Evolutionary conservation across 2,329 filamentous ascomycete genomes (phyloP).

Genomic region (Epichloe gansuensis): DNA sequence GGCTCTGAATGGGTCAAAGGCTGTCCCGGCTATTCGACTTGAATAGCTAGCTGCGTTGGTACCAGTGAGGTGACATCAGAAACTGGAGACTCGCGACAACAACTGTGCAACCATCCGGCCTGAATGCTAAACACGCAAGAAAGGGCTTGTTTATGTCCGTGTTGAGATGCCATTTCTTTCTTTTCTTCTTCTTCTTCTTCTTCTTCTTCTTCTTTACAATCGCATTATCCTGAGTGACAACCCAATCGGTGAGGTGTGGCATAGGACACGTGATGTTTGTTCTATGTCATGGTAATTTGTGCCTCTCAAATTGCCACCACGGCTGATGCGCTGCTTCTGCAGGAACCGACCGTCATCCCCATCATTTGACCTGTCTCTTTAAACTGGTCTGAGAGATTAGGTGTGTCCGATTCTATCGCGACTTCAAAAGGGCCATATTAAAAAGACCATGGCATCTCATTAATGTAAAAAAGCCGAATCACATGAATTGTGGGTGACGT

Average conservation of each 20-base stretch:
- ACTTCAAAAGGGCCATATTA: constrained; percentile 3
- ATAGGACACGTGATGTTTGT: constrained; percentile 7
- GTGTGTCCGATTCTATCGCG: neutral
- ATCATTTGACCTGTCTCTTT: neutral
- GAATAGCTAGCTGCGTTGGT: neutral
- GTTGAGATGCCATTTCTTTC: neutral
- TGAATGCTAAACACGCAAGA: neutral
- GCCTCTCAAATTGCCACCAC: constrained; percentile 1
- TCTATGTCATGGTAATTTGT: constrained; percentile 4
- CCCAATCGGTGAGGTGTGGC: constrained; percentile 3
- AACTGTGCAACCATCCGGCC: constrained; percentile 1
- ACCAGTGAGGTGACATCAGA: constrained; percentile 2
- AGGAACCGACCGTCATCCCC: neutral
- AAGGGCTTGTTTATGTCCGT: constrained; percentile 1
- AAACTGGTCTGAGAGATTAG: constrained; percentile 1
- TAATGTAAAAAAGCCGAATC: constrained; percentile 4
- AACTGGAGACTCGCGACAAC: neutral
- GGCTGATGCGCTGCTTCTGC: constrained; percentile 1
- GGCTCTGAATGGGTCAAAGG: neutral
- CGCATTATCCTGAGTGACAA: constrained; percentile 5
- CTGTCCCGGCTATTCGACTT: neutral
- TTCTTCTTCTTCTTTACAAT: neutral
- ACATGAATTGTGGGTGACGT: constrained; percentile 5
- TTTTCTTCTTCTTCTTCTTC: neutral
- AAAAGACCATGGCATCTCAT: constrained; percentile 5